Base-by-base conservation (phyloP, 1,284 basidiomycete species). In the Irpex rosettiformis region DNA sequence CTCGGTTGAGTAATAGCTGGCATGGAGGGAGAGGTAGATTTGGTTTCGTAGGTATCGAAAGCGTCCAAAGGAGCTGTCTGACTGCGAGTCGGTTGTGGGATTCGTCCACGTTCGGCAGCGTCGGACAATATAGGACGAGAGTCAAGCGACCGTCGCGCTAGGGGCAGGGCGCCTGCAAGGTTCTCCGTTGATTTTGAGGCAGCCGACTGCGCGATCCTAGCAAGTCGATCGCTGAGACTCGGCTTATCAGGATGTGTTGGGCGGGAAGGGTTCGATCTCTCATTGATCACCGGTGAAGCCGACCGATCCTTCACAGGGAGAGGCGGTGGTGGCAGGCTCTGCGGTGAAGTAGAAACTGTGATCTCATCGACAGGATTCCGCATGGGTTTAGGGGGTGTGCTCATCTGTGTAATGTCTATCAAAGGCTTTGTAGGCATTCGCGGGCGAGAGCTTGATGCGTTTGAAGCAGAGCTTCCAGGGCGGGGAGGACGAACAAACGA, bases 391-490 rank as follows among this genome's bases (percentile, higher is more conserved):
- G 55, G 48, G 30, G 55, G 56, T 22, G 58, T 43, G 29, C 49
- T 52, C 55, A 76, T 61, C 55, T 63, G 60, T 24, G 71, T 73
- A 58, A 82, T 77, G 60, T 83, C 82, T 24, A 83, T 80, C 24
- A 83, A 71, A 0, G 82, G 82, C 62, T 79, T 81, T 10, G 69
- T 29, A 10, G 74, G 75, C 53, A 68, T 66, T 27, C 73, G 70
- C 37, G 66, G 63, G 30, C 67, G 69, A 49, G 67, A 69, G 21
- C 60, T 69, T 62, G 63, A 67, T 60, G 75, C 63, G 66, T 76
- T 62, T 65, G 75, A 87, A 64, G 68, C 73, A 51, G 72, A 71
- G 63, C 70, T 80, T 4, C 76, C 77, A 16, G 80, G 79, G 33
- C 80, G 75, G 29, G 68, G 70, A 21, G 80, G 79, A 0, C 66